Conservation (phyloP, 2,329 filamentous ascomycete genomes). For the Cladosporium sp. region DNA sequence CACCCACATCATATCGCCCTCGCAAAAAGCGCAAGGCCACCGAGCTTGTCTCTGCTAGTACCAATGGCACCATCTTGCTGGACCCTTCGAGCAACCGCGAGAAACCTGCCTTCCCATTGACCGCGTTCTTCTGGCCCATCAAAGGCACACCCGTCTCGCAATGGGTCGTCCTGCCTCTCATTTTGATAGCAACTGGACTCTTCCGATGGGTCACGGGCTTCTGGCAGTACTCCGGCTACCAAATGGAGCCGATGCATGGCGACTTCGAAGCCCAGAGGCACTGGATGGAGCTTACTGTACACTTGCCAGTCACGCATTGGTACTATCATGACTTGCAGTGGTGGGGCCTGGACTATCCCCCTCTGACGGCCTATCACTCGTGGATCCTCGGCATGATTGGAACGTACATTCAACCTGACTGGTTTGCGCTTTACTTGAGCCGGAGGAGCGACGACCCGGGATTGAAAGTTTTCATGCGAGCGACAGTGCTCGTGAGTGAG, state of each 20-base stretch:
- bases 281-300: conserved; percentile 96
- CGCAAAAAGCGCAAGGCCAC: conserved; percentile 42
- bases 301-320: conserved; percentile 90
- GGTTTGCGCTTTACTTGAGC: conserved; percentile 83
- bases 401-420: conserved; percentile 68
- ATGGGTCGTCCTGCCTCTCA: conserved; percentile 86
- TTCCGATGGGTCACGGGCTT: conserved; percentile 90
- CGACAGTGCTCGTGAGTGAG: conserved; percentile 84
- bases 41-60: conserved; percentile 31
- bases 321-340: conserved; percentile 96
- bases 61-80: conserved; percentile 39
- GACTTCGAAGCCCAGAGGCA: conserved; percentile 98
- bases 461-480: conserved; percentile 94
- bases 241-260: conserved; percentile 84
- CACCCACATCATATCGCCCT: conserved; percentile 27
- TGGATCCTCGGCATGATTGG: conserved; percentile 91
- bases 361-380: conserved; percentile 96
- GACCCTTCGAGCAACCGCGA: conserved; percentile 13
- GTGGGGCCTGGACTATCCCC: conserved; percentile 98
- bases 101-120: conserved; percentile 78
- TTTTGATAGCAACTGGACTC: conserved; percentile 84
- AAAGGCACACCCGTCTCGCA: conserved; percentile 71
- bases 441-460: conserved; percentile 73
- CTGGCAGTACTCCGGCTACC: conserved; percentile 90
- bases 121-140: conserved; percentile 91